Evolutionary conservation across 176 grass and related monocot genomes (phyloP), one percentile per base, ranked within the genome.

Genomic region (Poa pratensis): DNA sequence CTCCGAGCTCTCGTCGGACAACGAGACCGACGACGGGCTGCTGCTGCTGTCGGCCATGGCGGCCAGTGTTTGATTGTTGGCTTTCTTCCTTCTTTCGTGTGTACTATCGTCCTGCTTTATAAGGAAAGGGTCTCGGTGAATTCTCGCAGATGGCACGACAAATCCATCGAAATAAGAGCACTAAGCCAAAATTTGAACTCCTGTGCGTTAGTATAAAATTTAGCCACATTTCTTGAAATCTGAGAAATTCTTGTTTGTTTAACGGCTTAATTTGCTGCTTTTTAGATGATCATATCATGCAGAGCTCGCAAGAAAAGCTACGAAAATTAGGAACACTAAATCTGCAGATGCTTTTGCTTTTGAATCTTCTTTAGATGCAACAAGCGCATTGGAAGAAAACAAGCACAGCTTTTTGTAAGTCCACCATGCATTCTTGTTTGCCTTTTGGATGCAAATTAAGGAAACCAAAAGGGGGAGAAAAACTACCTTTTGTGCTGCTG

Each of bases 1-100:
- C 84, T 91, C 89, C 18, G 86, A 95, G 53, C 87, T 92, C 81
- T 94, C 90, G 76, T 99, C 96, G 27, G 89, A 88, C 68, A 80
- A 16, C 50, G 89, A 90, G 0, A 30, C 48, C 14, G 87, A 94
- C 14, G 87, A 94, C 73, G 91, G 81, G 79, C 87, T 87, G 52
- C 83, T 75, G 64, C 80, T 87, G 64, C 77, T 87, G 40, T 99
- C 93, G 8, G 22, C 45, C 94, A 99, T 95, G 84, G 62, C 43
- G 16, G 24, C 72, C 74, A 12, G 52, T 6, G 2, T 34, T 9
- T 15, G 51, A 13, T 17, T 16, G 55, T n/a, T 26, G 35, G 7
- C 45, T 17, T n/a, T 3, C 46, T 26, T 12, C 46, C 46, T 49
- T 49, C 48, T 19, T 63, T 27, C 68, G 8, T 61, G 8, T 61